A percentile compares a stretch with the other conserved stretches of the same genome.
phyloP scores from a whole-genome alignment of 345 rosid species.

The Bruguiera parviflora region DNA sequence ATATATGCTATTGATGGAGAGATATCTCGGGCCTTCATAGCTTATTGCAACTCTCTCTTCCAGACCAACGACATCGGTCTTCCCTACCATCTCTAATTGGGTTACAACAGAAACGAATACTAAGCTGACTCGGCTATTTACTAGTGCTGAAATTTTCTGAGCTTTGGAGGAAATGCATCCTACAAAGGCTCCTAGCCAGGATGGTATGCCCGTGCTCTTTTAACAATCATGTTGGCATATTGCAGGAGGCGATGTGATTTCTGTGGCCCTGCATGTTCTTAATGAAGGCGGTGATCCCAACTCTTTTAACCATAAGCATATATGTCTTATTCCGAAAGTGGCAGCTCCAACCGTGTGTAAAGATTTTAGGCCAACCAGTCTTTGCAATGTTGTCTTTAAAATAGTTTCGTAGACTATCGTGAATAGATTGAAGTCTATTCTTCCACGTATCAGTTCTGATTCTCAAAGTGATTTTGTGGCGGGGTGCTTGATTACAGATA shows the following conservation, averaged over 20 bases:
- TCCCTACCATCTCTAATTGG: too few relatives aligned
- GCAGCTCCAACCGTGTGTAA: background rate
- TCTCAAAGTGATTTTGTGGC: constrained; percentile 1
- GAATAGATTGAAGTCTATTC: background rate
- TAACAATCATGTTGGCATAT: background rate
- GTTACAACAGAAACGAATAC: background rate
- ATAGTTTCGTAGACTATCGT: background rate
- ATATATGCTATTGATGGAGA: too few relatives aligned
- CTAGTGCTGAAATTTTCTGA: too few relatives aligned
- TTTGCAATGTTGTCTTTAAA: background rate
- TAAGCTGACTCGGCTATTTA: too few relatives aligned
- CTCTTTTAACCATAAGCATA: background rate
- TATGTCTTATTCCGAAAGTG: background rate
- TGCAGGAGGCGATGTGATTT: background rate
- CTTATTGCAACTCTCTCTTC: too few relatives aligned
- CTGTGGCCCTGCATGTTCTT: background rate
- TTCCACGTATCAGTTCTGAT: background rate
- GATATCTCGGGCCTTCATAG: too few relatives aligned
- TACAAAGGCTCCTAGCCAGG: background rate
- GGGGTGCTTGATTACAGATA: background rate
- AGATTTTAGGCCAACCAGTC: background rate
- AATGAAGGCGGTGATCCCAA: background rate
- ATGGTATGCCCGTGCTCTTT: background rate
- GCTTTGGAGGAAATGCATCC: background rate
- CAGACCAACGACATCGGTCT: too few relatives aligned